Evolutionary conservation across 2,329 filamentous ascomycete genomes (phyloP), one percentile per base, ranked within the genome.

Genomic region (Cytospora leucostoma): DNA sequence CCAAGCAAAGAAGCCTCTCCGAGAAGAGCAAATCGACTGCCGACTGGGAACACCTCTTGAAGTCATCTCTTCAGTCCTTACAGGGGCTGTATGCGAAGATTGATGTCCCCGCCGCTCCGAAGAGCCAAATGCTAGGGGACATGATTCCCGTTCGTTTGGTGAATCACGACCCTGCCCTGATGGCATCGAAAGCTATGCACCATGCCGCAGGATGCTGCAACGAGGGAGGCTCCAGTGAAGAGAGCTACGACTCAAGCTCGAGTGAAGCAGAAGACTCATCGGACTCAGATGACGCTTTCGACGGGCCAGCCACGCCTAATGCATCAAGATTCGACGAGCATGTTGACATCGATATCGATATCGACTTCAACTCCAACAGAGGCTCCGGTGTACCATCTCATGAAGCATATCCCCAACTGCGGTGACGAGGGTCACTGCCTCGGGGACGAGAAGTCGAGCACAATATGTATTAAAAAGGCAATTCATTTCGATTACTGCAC

Each of bases 1-100:
- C 35, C 51, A 61, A 50, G 59, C 59, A 52, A 21, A 17, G 37
- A 12, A 65, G 56, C 38, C 52, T 59, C 4, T 56, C 37, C 0
- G 60, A 65, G 49, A 53, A 37, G 38, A 40, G 33, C 54, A 54
- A 33, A 35, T 58, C 63, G 6, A 37, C 54, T 13, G 44, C n/a
- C 32, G 63, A 65, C 37, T 65, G 63, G 63, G 63, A 58, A 35
- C 47, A 58, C 35, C 60, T 65, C 38, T 33, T 65, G 19, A 58
- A 50, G 33, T 37, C 56, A 8, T 65, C 63, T 19, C 32, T 58
- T 54, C 49, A 49, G 54, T 49, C 21, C 32, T 38, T 65, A 35
- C 63, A 65, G 21, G 59, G 63, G 13, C 54, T 62, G 17, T 65
- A 65, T 34, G 47, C 54, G 3, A 56, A 49, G 13, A 62, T 62